These are phyloP conservation scores for Buddleja alternifolia DNA, from an alignment of 257 asterid species.

Conservation along the genomic window DNA sequence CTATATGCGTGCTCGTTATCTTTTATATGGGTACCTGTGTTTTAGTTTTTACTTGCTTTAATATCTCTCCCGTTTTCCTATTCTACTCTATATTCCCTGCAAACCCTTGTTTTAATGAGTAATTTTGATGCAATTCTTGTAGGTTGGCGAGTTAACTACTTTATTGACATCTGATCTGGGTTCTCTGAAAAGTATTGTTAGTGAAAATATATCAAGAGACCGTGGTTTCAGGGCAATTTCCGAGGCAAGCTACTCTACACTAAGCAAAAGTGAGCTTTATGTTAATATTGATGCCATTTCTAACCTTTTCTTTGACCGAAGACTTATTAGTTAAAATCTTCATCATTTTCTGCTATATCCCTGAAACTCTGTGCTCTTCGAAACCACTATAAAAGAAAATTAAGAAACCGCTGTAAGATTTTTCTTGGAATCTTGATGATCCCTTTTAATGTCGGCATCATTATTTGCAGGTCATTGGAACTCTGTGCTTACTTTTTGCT, in stretches of 20 bases:
- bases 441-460: slow-evolving; percentile 22
- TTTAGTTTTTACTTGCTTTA: neutral
- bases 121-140: slow-evolving; percentile 31
- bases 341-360: slow-evolving; percentile 9
- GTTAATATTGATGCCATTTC: slow-evolving; percentile 33
- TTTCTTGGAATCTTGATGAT: slow-evolving; percentile 19
- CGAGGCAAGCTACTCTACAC: slow-evolving; percentile 94
- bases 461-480: slow-evolving; percentile 78
- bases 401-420: neutral
- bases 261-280: slow-evolving; percentile 70
- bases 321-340: neutral
- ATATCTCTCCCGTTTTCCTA: neutral
- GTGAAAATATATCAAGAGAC: slow-evolving; percentile 92
- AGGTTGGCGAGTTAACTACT: slow-evolving; percentile 97
- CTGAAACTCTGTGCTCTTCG: slow-evolving; percentile 1
- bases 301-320: slow-evolving; percentile 26
- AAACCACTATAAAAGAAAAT: slow-evolving; percentile 15
- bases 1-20: neutral
- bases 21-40: neutral
- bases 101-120: slow-evolving; percentile 11
- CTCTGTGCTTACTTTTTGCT: slow-evolving; percentile 76
- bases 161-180: slow-evolving; percentile 90
- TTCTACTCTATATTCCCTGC: neutral
- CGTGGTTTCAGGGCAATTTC: slow-evolving; percentile 98
- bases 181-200: slow-evolving; percentile 80